These are phyloP conservation scores for Coffea humblotiana DNA, from an alignment of 305 asterid genomes.

Conservation along the genomic window DNA sequence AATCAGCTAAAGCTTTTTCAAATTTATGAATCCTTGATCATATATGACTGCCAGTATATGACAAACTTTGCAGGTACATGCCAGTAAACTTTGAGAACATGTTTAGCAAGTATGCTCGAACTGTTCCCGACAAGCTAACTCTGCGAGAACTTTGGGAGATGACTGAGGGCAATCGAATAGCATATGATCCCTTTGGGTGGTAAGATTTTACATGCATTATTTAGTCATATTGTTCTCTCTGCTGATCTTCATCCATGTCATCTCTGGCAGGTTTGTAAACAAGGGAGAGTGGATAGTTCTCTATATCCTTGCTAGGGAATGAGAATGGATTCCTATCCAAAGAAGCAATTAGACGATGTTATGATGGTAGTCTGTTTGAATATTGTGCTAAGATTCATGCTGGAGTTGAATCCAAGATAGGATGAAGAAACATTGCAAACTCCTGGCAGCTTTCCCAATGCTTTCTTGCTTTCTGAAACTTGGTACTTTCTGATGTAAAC, in stretches of 20 bases:
- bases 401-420: slow-evolving; percentile 45
- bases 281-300: slow-evolving; percentile 66
- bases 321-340: slow-evolving; percentile 67
- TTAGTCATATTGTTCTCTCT: too few relatives aligned
- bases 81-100: slow-evolving; percentile 69
- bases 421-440: slow-evolving; percentile 17
- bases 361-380: slow-evolving; percentile 78
- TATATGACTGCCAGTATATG: neutral
- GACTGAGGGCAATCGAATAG: slow-evolving; percentile 58
- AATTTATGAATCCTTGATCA: neutral
- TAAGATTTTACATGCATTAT: neutral
- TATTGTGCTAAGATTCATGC: slow-evolving; percentile 60
- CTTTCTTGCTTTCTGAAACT: neutral
- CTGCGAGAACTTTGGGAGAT: slow-evolving; percentile 61
- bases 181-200: slow-evolving; percentile 75
- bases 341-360: slow-evolving; percentile 79
- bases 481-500: neutral
- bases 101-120: slow-evolving; percentile 61
- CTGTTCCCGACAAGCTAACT: slow-evolving; percentile 70
- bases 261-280: slow-evolving; percentile 42
- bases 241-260: neutral
- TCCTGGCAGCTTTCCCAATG: neutral
- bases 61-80: slow-evolving; percentile 37
- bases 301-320: slow-evolving; percentile 66
- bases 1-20: neutral